Evolutionary conservation across 257 asterid species (phyloP).

Genomic region (Solanum raphanifolium): DNA sequence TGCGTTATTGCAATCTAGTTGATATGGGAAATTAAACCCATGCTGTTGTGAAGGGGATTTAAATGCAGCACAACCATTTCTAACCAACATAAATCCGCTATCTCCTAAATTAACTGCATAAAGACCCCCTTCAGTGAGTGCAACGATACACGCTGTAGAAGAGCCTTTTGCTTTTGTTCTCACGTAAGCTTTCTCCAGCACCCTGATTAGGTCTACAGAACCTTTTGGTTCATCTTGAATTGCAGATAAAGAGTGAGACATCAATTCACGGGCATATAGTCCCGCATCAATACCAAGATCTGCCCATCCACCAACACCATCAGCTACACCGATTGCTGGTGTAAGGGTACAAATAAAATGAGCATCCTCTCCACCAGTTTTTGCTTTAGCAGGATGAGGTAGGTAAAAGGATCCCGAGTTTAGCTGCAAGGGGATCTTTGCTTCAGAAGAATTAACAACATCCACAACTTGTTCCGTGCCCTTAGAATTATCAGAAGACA

Average conservation of each 20-base stretch:
- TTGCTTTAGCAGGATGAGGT: neutral
- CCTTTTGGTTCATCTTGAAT: neutral
- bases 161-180: constrained; percentile 3
- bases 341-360: neutral
- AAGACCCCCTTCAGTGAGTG: neutral
- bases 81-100: constrained; percentile 6
- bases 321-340: constrained; percentile 4
- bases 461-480: neutral
- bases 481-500: neutral
- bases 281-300: constrained; percentile 4
- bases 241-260: neutral
- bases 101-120: constrained; percentile 7
- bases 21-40: constrained; percentile 1
- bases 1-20: neutral
- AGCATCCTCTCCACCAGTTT: constrained; percentile 9
- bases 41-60: constrained; percentile 7
- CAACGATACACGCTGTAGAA: constrained; percentile 3
- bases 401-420: neutral
- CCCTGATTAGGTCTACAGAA: neutral
- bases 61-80: neutral
- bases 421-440: neutral
- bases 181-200: neutral
- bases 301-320: constrained; percentile 15
- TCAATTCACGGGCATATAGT: neutral
- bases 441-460: neutral